Base-by-base conservation (phyloP, 495 filamentous ascomycete species). In the Xylaria bambusicola region DNA sequence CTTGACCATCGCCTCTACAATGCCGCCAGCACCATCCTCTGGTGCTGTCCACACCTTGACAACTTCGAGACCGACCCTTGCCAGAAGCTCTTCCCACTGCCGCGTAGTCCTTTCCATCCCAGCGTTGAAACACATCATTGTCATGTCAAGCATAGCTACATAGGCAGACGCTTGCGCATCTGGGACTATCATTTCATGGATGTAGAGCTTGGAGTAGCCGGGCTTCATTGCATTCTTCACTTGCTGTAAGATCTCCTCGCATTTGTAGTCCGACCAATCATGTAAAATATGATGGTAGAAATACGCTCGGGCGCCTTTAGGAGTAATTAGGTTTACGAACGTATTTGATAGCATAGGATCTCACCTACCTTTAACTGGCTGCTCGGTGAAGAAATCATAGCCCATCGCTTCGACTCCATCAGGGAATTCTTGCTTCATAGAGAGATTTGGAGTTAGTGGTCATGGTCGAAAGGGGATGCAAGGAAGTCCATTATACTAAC, bases 181-280 rank as follows among this genome's bases (percentile, higher is more conserved):
- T 6, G 69, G 73, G n/a, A 84, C 66, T 9, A 84, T 71, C 52
- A 74, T 77, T 64, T 84, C 81, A 58, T 81, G 79, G 33, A 84
- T 71, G 51, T 84, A 62, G 27, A 85, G 62, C 29, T 71, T 70
- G 20, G 58, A 61, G 69, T 61, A 55, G 21, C 58, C 50, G 27
- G 65, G 74, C 17, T 65, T 58, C 74, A 80, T 77, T 10, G 72
- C 71, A 17, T 67, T 52, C 23, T 50, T 64, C 1, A 76, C 55
- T 46, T 78, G 78, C 57, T 73, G 70, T 42, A 79, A 44, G 40
- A 80, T 62, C 20, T 69, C 62, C 56, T 58, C 77, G 62, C 10
- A 69, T 56, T 76, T 75, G 17, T 54, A 31, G 13, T 63, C 61
- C 24, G 48, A 33, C 74, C 77, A 80, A 66, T 81, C 79, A 46